These are phyloP conservation scores for Solanum sitiens DNA, from an alignment of 257 asterid species.

Conservation along the genomic window DNA sequence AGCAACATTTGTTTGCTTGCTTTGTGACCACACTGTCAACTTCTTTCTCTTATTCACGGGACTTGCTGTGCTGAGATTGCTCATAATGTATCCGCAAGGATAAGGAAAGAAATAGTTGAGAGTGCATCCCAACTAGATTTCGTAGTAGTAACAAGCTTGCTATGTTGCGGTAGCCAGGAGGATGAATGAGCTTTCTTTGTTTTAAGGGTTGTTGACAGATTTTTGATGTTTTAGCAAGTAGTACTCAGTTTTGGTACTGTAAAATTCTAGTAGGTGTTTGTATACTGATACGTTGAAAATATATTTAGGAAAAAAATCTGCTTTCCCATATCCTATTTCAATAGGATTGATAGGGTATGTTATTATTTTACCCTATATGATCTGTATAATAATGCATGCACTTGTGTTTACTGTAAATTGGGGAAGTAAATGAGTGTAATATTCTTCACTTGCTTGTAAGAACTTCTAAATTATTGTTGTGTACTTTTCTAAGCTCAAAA, in stretches of 20 bases:
- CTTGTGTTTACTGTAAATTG: background rate
- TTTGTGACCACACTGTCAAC: too few relatives aligned
- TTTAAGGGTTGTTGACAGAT: background rate
- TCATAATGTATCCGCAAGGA: constrained; percentile 46
- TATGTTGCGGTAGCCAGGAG: constrained; percentile 56
- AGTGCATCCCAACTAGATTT: constrained; percentile 59
- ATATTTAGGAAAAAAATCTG: background rate
- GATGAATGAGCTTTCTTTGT: constrained; percentile 36
- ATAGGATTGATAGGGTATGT: background rate
- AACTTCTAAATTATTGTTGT: background rate
- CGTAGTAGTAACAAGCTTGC: constrained; percentile 66
- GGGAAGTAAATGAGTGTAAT: background rate
- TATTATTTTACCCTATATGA: background rate
- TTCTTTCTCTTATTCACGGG: constrained; percentile 7
- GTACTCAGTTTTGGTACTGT: background rate
- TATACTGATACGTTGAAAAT: background rate
- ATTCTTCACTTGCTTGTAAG: background rate
- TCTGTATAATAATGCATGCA: background rate
- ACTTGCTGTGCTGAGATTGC: constrained; percentile 64
- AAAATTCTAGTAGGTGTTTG: background rate
- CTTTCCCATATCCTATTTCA: background rate
- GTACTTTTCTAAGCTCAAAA: too few relatives aligned
- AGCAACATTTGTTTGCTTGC: background rate
- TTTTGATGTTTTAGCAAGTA: background rate
- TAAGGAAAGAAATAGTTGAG: constrained; percentile 57